These are phyloP conservation scores for Metschnikowia shivogae DNA, from an alignment of 805 yeast genomes.

Conservation along the genomic window DNA sequence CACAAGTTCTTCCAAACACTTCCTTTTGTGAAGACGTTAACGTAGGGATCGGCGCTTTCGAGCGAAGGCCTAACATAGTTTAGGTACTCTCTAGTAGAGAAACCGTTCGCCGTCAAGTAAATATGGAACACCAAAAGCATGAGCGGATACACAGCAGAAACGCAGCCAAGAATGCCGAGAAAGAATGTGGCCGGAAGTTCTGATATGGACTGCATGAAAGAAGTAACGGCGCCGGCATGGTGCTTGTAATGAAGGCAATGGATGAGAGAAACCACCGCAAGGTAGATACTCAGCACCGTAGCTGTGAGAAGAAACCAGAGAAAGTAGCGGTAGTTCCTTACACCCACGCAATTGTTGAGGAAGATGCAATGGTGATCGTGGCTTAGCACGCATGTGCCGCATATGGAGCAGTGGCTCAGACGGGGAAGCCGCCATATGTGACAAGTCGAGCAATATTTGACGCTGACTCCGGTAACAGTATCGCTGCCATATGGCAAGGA, in stretches of 20 bases:
- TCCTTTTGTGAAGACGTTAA: constrained; percentile 29
- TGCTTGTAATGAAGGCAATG: constrained; percentile 18
- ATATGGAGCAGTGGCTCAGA: constrained; percentile 60
- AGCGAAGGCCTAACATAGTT: constrained; percentile 36
- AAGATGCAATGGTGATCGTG: constrained; percentile 75
- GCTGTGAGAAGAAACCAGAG: constrained; percentile 29
- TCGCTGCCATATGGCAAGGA: constrained; percentile 21
- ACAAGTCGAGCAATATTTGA: constrained; percentile 54
- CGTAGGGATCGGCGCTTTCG: constrained; percentile 27
- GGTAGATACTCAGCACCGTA: constrained; percentile 18
- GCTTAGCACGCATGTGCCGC: constrained; percentile 58
- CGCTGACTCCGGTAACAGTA: constrained; percentile 31
- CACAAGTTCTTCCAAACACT: constrained; percentile 26
- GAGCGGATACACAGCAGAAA: constrained; percentile 53
- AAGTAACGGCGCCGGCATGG: constrained; percentile 1
- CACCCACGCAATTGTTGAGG: constrained; percentile 46
- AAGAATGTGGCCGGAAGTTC: constrained; percentile 41
- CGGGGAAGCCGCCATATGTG: constrained; percentile 72
- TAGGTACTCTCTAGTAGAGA: constrained; percentile 72
- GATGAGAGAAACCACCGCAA: constrained; percentile 9
- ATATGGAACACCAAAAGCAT: constrained; percentile 52
- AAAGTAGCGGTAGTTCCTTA: constrained; percentile 34
- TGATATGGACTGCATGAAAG: constrained; percentile 7
- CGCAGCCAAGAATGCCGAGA: constrained; percentile 45
- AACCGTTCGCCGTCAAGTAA: constrained; percentile 49